Percentiles rank a stretch among this genome's conserved stretches.
phyloP scores from a whole-genome alignment of 805 yeast species.

The Starmerella sirachaensis region DNA sequence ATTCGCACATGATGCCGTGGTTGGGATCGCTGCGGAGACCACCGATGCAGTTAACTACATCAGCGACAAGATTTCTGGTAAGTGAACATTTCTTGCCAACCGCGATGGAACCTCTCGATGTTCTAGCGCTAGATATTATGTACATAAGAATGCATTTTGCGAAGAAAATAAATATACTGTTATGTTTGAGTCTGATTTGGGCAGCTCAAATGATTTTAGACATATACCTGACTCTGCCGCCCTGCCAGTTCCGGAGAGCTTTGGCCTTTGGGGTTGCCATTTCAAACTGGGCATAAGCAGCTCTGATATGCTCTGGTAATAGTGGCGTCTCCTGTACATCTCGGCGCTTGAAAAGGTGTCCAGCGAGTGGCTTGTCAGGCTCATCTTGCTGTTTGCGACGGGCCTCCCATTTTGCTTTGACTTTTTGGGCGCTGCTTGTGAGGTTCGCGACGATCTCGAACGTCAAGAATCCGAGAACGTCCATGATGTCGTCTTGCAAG shows the following conservation, averaged over 20 bases:
- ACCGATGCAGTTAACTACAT: constrained; percentile 13
- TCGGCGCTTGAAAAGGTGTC: constrained; percentile 18
- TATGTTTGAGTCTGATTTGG: background rate
- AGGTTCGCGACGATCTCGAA: constrained; percentile 92
- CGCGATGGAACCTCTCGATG: no score
- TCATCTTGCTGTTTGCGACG: constrained; percentile 3
- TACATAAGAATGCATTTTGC: background rate
- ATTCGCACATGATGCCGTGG: constrained; percentile 82
- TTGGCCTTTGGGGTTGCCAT: constrained; percentile 12
- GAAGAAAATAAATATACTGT: background rate
- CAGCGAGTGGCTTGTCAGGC: constrained; percentile 3
- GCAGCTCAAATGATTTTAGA: constrained; percentile 13
- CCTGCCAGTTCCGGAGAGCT: constrained; percentile 17
- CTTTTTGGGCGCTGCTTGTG: constrained; percentile 79
- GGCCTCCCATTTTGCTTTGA: constrained; percentile 49
- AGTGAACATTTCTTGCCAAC: no score
- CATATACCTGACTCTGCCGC: constrained; percentile 16
- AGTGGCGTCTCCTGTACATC: constrained; percentile 22
- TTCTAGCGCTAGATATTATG: no score
- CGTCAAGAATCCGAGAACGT: constrained; percentile 86
- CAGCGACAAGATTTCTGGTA: no score
- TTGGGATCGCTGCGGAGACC: constrained; percentile 67
- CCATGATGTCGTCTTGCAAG: constrained; percentile 93
- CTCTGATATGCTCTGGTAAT: constrained; percentile 21
- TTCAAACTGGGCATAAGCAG: constrained; percentile 21